These are phyloP conservation scores for Rhodocollybia butyracea DNA, from an alignment of 768 basidiomycete genomes.

Conservation along the genomic window DNA sequence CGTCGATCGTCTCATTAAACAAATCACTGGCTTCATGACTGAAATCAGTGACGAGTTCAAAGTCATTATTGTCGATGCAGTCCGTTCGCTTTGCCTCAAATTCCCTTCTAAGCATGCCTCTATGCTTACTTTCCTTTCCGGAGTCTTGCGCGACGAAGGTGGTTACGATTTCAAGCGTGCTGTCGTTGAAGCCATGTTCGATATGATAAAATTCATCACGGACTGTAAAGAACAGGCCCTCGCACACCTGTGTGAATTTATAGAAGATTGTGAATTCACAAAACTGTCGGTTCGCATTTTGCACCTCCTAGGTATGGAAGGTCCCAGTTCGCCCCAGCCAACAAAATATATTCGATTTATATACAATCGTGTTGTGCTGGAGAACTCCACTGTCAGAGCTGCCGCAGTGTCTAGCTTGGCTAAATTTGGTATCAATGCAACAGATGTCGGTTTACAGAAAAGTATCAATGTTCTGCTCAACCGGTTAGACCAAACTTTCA, in stretches of 20 bases:
- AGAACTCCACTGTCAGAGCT: conserved; percentile 96
- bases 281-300: conserved; percentile 97
- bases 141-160: conserved; percentile 95
- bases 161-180: conserved; percentile 99
- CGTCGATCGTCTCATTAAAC: conserved; percentile 98
- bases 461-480: conserved; percentile 59
- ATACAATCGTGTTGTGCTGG: conserved; percentile 97
- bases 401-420: conserved; percentile 94
- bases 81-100: conserved; percentile 97
- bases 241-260: conserved; percentile 98
- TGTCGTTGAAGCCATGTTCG: conserved; percentile 98
- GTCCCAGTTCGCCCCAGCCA: conserved; percentile 93
- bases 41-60: conserved; percentile 99
- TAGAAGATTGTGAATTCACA: conserved; percentile 99
- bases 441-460: conserved; percentile 73
- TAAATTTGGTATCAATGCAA: conserved; percentile 92
- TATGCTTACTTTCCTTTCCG: conserved; percentile 96
- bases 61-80: conserved; percentile 98
- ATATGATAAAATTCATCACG: conserved; percentile 97
- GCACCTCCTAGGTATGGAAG: conserved; percentile 92
- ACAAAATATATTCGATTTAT: conserved; percentile 99
- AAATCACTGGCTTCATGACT: conserved; percentile 97
- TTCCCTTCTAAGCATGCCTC: conserved; percentile 96
- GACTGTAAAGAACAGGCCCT: conserved; percentile 97
- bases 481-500: not conserved